Evolutionary conservation across 148 eudicot species (phyloP).

Genomic region (Camellia lanceoleosa): DNA sequence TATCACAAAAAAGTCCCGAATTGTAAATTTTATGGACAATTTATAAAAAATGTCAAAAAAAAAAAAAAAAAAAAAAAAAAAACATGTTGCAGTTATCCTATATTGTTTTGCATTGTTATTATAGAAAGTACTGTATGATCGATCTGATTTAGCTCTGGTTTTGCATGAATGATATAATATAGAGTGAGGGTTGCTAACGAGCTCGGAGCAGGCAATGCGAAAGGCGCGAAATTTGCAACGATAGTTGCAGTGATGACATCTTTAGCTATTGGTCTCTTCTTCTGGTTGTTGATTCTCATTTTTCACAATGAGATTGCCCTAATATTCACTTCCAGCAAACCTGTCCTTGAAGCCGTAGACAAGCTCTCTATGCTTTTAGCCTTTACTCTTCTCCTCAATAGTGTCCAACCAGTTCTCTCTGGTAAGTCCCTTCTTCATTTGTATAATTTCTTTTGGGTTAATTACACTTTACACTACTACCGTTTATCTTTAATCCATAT

Average conservation of each 20-base stretch:
- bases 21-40: too few species aligned
- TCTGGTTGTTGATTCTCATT: conserved; percentile 37
- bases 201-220: conserved; percentile 64
- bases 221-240: conserved; percentile 61
- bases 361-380: conserved; percentile 46
- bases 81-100: too few species aligned
- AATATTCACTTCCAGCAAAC: conserved; percentile 45
- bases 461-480: neutral
- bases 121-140: too few species aligned
- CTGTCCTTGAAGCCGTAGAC: conserved; percentile 42
- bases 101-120: too few species aligned
- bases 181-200: conserved; percentile 65
- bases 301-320: conserved; percentile 45
- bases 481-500: too few species aligned
- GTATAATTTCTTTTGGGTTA: too few species aligned
- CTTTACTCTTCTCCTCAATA: conserved; percentile 60
- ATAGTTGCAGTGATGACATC: conserved; percentile 47
- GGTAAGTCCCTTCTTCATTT: conserved; percentile 22
- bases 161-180: neutral
- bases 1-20: too few species aligned
- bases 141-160: too few species aligned
- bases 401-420: conserved; percentile 63
- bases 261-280: conserved; percentile 41
- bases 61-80: too few species aligned
- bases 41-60: too few species aligned